Percentiles rank a stretch among this genome's conserved stretches.
Evolutionary conservation across 2,329 filamentous ascomycete genomes (phyloP).

Genomic region (Alternaria sp.): DNA sequence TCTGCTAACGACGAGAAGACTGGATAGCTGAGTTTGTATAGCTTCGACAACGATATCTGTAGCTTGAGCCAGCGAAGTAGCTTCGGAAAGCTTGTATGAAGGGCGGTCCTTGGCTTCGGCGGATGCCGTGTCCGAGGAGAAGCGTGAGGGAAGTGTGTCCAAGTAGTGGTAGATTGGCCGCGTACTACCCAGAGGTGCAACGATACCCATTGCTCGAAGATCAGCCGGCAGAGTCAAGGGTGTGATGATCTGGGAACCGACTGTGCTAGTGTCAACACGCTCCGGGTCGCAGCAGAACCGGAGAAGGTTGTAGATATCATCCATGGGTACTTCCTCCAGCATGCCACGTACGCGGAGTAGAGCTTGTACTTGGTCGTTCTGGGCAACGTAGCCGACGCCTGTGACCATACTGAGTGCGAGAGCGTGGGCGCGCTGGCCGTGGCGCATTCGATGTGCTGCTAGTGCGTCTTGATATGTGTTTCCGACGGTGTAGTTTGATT

Average conservation of each 20-base stretch:
- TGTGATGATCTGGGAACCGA: slow-evolving; percentile 27
- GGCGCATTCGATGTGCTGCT: slow-evolving; percentile 27
- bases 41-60: slow-evolving; percentile 23
- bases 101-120: slow-evolving; percentile 16
- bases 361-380: slow-evolving; percentile 22
- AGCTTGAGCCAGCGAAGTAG: slow-evolving; percentile 13
- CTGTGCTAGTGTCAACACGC: not conserved
- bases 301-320: slow-evolving; percentile 31
- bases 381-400: slow-evolving; percentile 24
- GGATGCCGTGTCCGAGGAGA: not conserved
- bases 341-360: slow-evolving; percentile 16
- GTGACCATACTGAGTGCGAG: slow-evolving; percentile 30
- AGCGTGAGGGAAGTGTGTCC: slow-evolving; percentile 16
- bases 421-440: slow-evolving; percentile 23
- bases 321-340: slow-evolving; percentile 22
- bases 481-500: slow-evolving; percentile 37
- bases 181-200: slow-evolving; percentile 28
- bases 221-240: slow-evolving; percentile 27
- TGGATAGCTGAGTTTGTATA: slow-evolving; percentile 20
- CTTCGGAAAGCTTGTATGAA: slow-evolving; percentile 12
- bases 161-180: slow-evolving; percentile 20
- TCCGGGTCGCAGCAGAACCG: slow-evolving; percentile 27
- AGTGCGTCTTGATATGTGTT: slow-evolving; percentile 38
- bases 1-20: slow-evolving; percentile 16
- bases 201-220: slow-evolving; percentile 20